Conservation (phyloP, 192 early-diverging fungal species). For the Gryganskiella cystojenkinii region DNA sequence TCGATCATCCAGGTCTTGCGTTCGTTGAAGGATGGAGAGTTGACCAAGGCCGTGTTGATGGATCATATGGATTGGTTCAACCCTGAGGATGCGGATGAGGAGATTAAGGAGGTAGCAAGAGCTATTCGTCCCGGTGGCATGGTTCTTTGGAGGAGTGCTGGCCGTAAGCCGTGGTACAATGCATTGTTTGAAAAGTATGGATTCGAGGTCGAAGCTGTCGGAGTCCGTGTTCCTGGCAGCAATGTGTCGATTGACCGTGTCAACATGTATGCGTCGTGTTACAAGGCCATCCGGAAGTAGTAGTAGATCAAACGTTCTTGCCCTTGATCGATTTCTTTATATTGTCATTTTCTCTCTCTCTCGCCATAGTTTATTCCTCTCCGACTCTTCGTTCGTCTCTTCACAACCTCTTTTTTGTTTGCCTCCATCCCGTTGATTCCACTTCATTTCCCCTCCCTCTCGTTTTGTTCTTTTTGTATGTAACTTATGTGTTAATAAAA, state of each 20-base stretch:
- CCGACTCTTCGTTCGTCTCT: background rate
- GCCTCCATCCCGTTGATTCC: background rate
- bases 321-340: background rate
- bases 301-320: too few species aligned
- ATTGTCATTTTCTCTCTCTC: background rate
- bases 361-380: too few species aligned
- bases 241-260: conserved; percentile 78
- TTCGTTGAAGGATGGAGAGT: conserved; percentile 68
- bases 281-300: conserved; percentile 63
- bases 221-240: conserved; percentile 73
- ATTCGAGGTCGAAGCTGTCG: conserved; percentile 73
- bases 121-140: conserved; percentile 70
- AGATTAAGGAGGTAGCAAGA: conserved; percentile 73
- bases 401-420: background rate
- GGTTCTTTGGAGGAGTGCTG: conserved; percentile 86
- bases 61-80: conserved; percentile 93
- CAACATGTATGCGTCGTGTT: conserved; percentile 87
- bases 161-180: conserved; percentile 86
- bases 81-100: conserved; percentile 72
- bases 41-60: conserved; percentile 84
- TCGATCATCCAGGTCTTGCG: conserved; percentile 77
- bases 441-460: too few species aligned
- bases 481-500: background rate
- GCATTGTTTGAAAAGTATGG: conserved; percentile 74
- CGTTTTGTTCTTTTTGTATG: background rate